Evolutionary conservation across 2,329 filamentous ascomycete genomes (phyloP), one percentile per base, ranked within the genome.

Genomic region (Claviceps cyperi): DNA sequence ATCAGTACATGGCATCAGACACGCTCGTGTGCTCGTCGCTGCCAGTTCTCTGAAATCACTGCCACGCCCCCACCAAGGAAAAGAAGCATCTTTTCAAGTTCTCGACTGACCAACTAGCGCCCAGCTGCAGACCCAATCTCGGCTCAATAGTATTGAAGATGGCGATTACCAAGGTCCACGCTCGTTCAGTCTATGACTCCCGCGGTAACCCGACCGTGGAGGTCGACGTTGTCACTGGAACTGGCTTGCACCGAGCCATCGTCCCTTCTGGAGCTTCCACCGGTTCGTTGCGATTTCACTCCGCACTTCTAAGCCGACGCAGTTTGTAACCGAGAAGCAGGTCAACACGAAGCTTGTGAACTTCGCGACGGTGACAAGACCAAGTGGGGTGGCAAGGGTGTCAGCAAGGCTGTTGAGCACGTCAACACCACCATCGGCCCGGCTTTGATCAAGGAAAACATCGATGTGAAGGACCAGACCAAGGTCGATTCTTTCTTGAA

Each of bases 171-270:
- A 91, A 90, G 78, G 80, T 92, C 68, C 85, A 90, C 80, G 86
- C 86, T 66, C 86, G 92, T 68, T 90, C 84, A 66, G 89, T 98
- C 77, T 98, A 91, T 81, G 92, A 98, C 81, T 97, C 92, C 70
- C 91, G 92, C 68, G 81, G 81, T 69, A 98, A 98, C 83, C 92
- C 92, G 65, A 98, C 92, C 68, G 91, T 96, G 66, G 91, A 97
- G 80, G 91, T 97, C 64, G 91, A 96, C 69, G 81, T 96, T 62
- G 85, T 94, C 74, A 96, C 90, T 62, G 88, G 94, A 76, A 94
- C 86, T 63, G 91, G 91, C 66, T 83, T 97, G 57, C 90, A 96
- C 82, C 89, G 91, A 67, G 90, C 91, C 69, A 96, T 96, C 68
- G 91, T 97, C 56, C 91, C 91, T 64, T 96, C 90, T 59, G 91